phyloP scores from a whole-genome alignment of 768 basidiomycete genomes.

The Neoboletus subvelutipes region DNA sequence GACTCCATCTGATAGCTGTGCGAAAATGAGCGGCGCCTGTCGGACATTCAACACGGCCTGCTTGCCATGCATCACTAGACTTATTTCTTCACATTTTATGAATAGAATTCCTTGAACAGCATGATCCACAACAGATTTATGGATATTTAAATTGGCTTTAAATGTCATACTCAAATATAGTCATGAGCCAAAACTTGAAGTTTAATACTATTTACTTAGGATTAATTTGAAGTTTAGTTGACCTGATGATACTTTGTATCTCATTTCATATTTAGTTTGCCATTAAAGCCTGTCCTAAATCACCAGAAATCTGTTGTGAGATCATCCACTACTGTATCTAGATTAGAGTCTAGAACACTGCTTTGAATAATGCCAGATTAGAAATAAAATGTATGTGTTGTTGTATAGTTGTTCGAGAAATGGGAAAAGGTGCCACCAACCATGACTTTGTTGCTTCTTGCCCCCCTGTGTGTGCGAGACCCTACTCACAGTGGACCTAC shows the following conservation, averaged over 20 bases:
- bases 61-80: neutral
- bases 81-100: neutral
- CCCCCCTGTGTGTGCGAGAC: neutral
- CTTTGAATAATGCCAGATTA: neutral
- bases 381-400: neutral
- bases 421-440: neutral
- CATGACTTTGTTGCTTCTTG: no score
- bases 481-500: neutral
- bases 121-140: no score
- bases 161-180: no score
- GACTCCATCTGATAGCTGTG: neutral
- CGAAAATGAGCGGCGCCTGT: neutral
- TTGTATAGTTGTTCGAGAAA: neutral
- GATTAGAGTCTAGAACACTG: neutral
- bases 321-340: no score
- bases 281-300: no score
- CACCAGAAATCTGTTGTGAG: no score
- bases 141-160: no score
- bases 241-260: no score
- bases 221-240: no score
- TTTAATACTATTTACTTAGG: no score
- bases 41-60: neutral
- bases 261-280: no score
- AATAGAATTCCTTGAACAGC: neutral
- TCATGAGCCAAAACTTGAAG: no score